A percentile compares a stretch with the other conserved stretches of the same genome.
Conservation (phyloP, 768 basidiomycete species). For the Phanerodontia chrysosporium region DNA sequence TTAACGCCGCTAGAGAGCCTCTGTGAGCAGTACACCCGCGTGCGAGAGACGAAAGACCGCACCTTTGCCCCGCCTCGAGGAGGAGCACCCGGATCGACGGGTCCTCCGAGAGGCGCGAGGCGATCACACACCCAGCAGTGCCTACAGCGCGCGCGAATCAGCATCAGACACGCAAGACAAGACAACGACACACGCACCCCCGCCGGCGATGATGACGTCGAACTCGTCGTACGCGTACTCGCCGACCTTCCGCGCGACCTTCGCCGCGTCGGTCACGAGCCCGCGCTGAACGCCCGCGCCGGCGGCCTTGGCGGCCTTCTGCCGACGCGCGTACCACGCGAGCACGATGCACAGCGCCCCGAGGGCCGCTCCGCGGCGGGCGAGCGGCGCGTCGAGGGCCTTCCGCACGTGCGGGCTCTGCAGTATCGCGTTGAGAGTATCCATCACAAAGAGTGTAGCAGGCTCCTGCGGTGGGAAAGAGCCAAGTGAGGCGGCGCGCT, state of each 20-base stretch:
- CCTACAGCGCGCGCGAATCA: slow-evolving; percentile 30
- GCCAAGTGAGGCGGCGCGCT: too few relatives aligned
- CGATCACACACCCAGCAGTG: slow-evolving; percentile 59
- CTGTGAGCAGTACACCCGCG: not conserved
- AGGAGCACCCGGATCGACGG: slow-evolving; percentile 49
- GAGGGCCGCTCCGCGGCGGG: slow-evolving; percentile 11
- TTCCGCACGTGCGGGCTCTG: not conserved
- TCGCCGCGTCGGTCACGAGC: not conserved
- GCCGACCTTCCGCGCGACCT: not conserved
- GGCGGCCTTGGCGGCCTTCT: not conserved
- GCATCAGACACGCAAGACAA: not conserved
- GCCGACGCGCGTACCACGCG: slow-evolving; percentile 3
- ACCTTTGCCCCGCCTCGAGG: slow-evolving; percentile 63
- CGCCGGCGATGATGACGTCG: slow-evolving; percentile 35
- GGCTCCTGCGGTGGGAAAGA: too few relatives aligned
- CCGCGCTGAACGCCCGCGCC: not conserved
- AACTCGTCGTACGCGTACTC: slow-evolving; percentile 24
- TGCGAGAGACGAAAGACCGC: not conserved
- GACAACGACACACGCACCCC: slow-evolving; percentile 21
- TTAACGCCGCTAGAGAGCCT: not conserved
- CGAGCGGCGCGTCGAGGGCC: not conserved
- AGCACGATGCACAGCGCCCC: slow-evolving; percentile 16
- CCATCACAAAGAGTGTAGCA: too few relatives aligned
- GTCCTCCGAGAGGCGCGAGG: slow-evolving; percentile 54
- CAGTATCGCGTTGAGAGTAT: not conserved